Evolutionary conservation across 2,329 filamentous ascomycete genomes (phyloP).

Genomic region (Blastomyces silverae): DNA sequence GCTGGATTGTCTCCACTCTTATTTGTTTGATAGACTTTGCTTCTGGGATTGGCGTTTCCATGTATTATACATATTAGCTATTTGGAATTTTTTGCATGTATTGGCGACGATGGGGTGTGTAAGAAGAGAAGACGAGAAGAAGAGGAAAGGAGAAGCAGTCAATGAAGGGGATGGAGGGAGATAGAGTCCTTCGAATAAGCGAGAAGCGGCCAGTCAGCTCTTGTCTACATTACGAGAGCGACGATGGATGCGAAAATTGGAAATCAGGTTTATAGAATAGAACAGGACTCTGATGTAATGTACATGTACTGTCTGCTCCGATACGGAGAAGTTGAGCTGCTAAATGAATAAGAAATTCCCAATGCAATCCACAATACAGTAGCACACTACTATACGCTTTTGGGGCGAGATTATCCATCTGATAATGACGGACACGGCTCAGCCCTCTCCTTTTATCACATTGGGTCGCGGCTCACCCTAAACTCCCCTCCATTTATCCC

Average conservation of each 20-base stretch:
- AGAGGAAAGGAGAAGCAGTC: background rate
- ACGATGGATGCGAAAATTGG: background rate
- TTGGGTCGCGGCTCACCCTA: too few relatives aligned
- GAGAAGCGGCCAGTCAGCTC: background rate
- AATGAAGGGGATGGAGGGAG: background rate
- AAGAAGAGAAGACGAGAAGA: background rate
- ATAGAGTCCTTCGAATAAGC: background rate
- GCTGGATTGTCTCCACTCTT: slow-evolving; percentile 13
- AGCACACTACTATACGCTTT: too few relatives aligned
- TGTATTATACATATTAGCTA: slow-evolving; percentile 9
- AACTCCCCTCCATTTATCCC: too few relatives aligned
- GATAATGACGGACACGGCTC: too few relatives aligned
- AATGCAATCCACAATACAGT: background rate
- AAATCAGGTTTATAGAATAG: slow-evolving; percentile 10
- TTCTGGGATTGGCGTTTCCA: slow-evolving; percentile 9
- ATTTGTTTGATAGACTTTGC: slow-evolving; percentile 12
- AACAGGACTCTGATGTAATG: background rate
- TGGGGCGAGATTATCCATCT: too few relatives aligned
- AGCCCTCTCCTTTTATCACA: too few relatives aligned
- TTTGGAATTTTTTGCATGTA: slow-evolving; percentile 1
- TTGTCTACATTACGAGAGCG: background rate
- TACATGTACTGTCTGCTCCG: background rate
- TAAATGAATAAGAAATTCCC: background rate
- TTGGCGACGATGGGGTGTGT: background rate
- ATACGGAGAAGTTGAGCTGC: background rate